Evolutionary conservation across 2,329 filamentous ascomycete genomes (phyloP).

Genomic region (Fusarium equiseti): DNA sequence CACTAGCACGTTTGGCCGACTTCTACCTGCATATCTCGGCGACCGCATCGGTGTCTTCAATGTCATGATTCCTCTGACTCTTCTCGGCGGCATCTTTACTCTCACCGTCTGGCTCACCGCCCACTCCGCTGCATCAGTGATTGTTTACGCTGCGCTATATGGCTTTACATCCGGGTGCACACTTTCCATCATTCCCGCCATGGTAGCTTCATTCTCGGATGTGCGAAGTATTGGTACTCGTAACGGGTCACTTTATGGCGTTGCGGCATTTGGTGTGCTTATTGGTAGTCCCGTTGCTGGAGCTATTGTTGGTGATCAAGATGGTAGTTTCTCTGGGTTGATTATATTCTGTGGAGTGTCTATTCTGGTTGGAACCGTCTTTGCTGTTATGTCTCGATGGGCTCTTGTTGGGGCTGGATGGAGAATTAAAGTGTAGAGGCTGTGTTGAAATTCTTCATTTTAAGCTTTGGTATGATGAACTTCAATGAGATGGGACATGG

Average conservation of each 20-base stretch:
- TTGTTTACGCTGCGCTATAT: slow-evolving; percentile 51
- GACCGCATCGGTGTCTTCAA: slow-evolving; percentile 57
- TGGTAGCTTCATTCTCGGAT: slow-evolving; percentile 64
- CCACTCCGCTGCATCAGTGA: slow-evolving; percentile 38
- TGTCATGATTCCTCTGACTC: slow-evolving; percentile 59
- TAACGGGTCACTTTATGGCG: slow-evolving; percentile 54
- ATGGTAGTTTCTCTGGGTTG: neutral
- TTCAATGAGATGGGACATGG: fast-evolving
- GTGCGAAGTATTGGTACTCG: slow-evolving; percentile 67
- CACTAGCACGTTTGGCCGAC: slow-evolving; percentile 51
- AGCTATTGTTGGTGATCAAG: slow-evolving; percentile 18
- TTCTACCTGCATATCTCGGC: slow-evolving; percentile 50
- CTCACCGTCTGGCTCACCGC: slow-evolving; percentile 55
- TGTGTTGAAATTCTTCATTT: fast-evolving
- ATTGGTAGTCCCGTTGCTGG: slow-evolving; percentile 43
- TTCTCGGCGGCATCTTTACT: slow-evolving; percentile 43
- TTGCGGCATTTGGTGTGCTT: slow-evolving; percentile 31
- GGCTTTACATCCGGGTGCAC: slow-evolving; percentile 54
- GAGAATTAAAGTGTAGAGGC: neutral
- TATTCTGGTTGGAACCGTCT: neutral
- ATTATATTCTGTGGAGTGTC: slow-evolving; percentile 15
- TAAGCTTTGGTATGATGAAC: neutral
- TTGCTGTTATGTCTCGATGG: neutral
- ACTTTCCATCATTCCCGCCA: slow-evolving; percentile 49
- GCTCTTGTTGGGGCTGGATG: neutral